These are phyloP conservation scores for Lithohypha guttulata DNA, from an alignment of 2,329 filamentous ascomycete species.

Conservation along the genomic window DNA sequence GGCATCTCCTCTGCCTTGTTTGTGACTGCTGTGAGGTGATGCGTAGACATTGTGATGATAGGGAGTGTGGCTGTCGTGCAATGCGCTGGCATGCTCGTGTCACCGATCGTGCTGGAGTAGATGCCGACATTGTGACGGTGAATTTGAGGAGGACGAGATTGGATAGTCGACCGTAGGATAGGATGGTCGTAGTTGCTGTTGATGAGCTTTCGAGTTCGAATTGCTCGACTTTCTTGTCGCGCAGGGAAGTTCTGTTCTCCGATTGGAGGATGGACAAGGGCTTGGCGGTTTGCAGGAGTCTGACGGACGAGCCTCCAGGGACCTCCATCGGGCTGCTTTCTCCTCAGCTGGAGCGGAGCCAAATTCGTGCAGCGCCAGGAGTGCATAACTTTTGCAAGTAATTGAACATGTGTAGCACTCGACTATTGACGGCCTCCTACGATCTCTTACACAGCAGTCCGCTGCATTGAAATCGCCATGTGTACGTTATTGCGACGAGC, in stretches of 20 bases:
- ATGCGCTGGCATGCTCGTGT: constrained; percentile 35
- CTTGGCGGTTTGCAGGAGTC: neutral
- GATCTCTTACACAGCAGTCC: too few species aligned
- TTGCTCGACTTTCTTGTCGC: neutral
- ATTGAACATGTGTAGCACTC: too few species aligned
- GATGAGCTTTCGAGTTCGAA: neutral
- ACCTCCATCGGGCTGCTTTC: too few species aligned
- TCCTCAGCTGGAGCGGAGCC: too few species aligned
- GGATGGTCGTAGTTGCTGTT: neutral
- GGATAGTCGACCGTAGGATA: too few species aligned
- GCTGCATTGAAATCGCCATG: too few species aligned
- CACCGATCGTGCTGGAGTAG: constrained; percentile 31
- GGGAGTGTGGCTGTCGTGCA: constrained; percentile 25
- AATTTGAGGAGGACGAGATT: neutral
- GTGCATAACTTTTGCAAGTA: too few species aligned
- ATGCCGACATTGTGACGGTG: constrained; percentile 25
- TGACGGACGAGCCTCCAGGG: too few species aligned
- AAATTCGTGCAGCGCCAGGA: too few species aligned
- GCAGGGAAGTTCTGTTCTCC: neutral
- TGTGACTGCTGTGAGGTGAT: constrained; percentile 29
- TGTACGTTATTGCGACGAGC: too few species aligned
- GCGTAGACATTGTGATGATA: constrained; percentile 26
- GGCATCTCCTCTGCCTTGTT: constrained; percentile 54
- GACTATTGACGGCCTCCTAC: too few species aligned
- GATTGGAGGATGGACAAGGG: neutral